These are phyloP conservation scores for Penicillium sp. DNA, from an alignment of 2,329 filamentous ascomycete genomes.

Conservation along the genomic window DNA sequence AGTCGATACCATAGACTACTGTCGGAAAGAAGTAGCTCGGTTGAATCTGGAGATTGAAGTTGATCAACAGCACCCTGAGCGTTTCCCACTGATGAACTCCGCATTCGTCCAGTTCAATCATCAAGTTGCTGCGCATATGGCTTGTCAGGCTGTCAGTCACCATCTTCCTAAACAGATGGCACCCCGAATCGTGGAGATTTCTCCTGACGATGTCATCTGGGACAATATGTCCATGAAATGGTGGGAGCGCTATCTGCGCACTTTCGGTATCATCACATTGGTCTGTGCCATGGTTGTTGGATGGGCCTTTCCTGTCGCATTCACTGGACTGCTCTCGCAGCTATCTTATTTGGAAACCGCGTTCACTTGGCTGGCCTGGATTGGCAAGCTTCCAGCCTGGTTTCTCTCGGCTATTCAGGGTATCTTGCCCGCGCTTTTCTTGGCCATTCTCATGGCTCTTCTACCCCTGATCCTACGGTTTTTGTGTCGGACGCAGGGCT, in stretches of 20 bases:
- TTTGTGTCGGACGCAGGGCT: constrained; percentile 70
- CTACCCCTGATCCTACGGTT: constrained; percentile 75
- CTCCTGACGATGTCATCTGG: constrained; percentile 90
- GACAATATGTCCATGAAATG: constrained; percentile 94
- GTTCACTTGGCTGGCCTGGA: constrained; percentile 68
- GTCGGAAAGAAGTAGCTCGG: constrained; percentile 77
- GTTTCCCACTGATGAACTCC: constrained; percentile 88
- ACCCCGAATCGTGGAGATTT: constrained; percentile 87
- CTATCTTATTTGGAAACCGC: constrained; percentile 65
- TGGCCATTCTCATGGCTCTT: constrained; percentile 74
- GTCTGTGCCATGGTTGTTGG: constrained; percentile 76
- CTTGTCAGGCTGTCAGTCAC: constrained; percentile 85
- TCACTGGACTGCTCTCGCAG: constrained; percentile 79
- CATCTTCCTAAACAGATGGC: constrained; percentile 93
- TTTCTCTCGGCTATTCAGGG: constrained; percentile 72
- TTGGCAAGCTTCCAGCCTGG: constrained; percentile 59
- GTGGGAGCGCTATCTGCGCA: constrained; percentile 84
- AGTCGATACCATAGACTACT: constrained; percentile 92
- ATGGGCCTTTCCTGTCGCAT: constrained; percentile 87
- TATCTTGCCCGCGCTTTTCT: constrained; percentile 75
- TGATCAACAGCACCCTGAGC: constrained; percentile 80
- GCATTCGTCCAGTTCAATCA: constrained; percentile 99
- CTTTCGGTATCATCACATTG: constrained; percentile 60
- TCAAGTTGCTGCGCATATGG: constrained; percentile 97
- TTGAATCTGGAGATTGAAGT: constrained; percentile 88